These are phyloP conservation scores for Penicillium simplicissimum DNA, from an alignment of 495 filamentous ascomycete genomes.

Conservation along the genomic window DNA sequence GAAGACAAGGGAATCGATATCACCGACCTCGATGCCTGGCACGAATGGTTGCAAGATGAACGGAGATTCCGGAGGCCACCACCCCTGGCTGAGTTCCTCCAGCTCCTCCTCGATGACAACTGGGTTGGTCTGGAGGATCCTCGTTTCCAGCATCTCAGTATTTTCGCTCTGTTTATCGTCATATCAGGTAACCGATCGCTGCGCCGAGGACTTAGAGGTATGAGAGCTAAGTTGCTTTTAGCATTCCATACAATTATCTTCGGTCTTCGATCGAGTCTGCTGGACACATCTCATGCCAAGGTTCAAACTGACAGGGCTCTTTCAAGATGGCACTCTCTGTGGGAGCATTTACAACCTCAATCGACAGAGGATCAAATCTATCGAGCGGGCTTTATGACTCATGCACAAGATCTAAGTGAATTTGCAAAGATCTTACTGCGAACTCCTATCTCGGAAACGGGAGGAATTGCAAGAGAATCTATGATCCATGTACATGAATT, in stretches of 20 bases:
- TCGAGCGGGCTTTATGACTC: slow-evolving; percentile 19
- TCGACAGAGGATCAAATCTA: slow-evolving; percentile 15
- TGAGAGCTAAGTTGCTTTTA: background rate
- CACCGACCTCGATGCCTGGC: slow-evolving; percentile 11
- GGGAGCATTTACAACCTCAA: slow-evolving; percentile 9
- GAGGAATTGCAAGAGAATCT: slow-evolving; percentile 16
- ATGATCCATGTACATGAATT: slow-evolving; percentile 20
- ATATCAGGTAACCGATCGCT: slow-evolving; percentile 6
- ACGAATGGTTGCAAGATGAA: slow-evolving; percentile 12
- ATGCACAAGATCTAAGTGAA: slow-evolving; percentile 17
- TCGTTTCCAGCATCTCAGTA: slow-evolving; percentile 8
- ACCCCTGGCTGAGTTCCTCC: slow-evolving; percentile 7
- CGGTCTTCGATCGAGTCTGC: slow-evolving; percentile 6
- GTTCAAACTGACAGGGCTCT: slow-evolving; percentile 16
- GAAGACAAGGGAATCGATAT: slow-evolving; percentile 20
- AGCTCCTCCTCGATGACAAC: slow-evolving; percentile 12
- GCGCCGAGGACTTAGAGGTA: background rate
- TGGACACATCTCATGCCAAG: background rate
- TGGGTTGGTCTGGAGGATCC: slow-evolving; percentile 9
- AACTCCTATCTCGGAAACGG: slow-evolving; percentile 13
- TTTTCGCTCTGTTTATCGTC: slow-evolving; percentile 17
- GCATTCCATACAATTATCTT: slow-evolving; percentile 19
- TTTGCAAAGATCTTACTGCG: slow-evolving; percentile 15
- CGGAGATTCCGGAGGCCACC: slow-evolving; percentile 11
- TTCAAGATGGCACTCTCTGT: slow-evolving; percentile 12